Conservation (phyloP, 495 filamentous ascomycete species). For the Haplographium delicatum region DNA sequence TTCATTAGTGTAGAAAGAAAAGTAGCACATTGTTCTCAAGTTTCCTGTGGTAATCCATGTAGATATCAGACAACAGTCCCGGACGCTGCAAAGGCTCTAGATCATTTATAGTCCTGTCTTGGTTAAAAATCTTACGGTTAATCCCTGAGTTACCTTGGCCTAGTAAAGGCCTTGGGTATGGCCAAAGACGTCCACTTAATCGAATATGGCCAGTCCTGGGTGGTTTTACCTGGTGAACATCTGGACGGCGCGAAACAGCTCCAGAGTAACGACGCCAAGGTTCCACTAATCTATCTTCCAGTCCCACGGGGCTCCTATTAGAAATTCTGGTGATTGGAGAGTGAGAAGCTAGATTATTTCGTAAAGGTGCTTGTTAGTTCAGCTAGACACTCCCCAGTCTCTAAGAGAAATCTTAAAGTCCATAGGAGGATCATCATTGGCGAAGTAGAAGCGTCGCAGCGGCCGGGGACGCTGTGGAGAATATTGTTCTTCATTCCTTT, state of each 20-base stretch:
- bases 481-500: not conserved
- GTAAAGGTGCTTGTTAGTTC: constrained; percentile 22
- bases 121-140: constrained; percentile 13
- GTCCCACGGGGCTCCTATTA: constrained; percentile 29
- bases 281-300: constrained; percentile 27
- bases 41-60: not conserved
- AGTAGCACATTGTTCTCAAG: constrained; percentile 3
- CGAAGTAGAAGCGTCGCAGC: constrained; percentile 2
- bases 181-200: constrained; percentile 22
- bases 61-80: not conserved
- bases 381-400: constrained; percentile 31
- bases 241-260: constrained; percentile 9
- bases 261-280: constrained; percentile 16
- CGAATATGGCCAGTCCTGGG: constrained; percentile 18
- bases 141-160: constrained; percentile 20
- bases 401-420: constrained; percentile 20
- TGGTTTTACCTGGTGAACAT: constrained; percentile 10
- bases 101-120: constrained; percentile 6
- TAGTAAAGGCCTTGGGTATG: constrained; percentile 23
- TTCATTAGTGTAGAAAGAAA: constrained; percentile 9
- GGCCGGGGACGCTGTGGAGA: not conserved
- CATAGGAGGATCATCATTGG: not conserved
- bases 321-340: constrained; percentile 29
- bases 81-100: not conserved
- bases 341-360: constrained; percentile 29